phyloP scores from a whole-genome alignment of 345 rosid genomes.

The Salix dunnii region DNA sequence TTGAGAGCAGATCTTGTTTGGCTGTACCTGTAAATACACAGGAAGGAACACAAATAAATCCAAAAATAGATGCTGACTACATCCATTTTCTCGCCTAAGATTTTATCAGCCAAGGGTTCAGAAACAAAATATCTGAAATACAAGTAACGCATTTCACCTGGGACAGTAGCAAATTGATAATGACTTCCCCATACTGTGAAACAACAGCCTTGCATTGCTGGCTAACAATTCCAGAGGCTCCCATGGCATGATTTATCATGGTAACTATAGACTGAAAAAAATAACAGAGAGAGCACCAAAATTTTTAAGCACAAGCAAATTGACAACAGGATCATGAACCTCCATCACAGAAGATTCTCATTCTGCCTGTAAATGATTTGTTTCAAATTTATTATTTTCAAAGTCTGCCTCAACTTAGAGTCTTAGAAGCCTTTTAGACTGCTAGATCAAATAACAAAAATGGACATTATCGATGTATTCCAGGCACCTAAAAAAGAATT shows the following conservation, averaged over 20 bases:
- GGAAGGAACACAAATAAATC: background rate
- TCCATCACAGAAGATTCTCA: background rate
- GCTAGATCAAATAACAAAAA: background rate
- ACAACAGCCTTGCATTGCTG: constrained; percentile 33
- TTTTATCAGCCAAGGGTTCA: background rate
- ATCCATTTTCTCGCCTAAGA: background rate
- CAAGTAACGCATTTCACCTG: constrained; percentile 15
- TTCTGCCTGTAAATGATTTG: background rate
- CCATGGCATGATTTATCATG: constrained; percentile 32
- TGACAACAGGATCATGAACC: background rate
- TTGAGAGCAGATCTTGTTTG: constrained; percentile 26
- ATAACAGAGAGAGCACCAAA: background rate
- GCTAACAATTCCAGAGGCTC: constrained; percentile 28
- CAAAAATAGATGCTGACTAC: background rate
- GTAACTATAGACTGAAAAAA: constrained; percentile 25
- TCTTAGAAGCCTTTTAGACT: background rate
- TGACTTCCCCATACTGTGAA: constrained; percentile 23
- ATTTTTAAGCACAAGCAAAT: background rate
- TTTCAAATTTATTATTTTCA: background rate
- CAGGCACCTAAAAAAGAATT: background rate
- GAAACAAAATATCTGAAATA: background rate
- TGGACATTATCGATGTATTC: background rate
- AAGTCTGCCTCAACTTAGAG: background rate
- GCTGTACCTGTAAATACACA: constrained; percentile 16
- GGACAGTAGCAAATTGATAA: constrained; percentile 23